phyloP scores from a whole-genome alignment of 2,329 filamentous ascomycete species.

The Calonectria ilicicola region DNA sequence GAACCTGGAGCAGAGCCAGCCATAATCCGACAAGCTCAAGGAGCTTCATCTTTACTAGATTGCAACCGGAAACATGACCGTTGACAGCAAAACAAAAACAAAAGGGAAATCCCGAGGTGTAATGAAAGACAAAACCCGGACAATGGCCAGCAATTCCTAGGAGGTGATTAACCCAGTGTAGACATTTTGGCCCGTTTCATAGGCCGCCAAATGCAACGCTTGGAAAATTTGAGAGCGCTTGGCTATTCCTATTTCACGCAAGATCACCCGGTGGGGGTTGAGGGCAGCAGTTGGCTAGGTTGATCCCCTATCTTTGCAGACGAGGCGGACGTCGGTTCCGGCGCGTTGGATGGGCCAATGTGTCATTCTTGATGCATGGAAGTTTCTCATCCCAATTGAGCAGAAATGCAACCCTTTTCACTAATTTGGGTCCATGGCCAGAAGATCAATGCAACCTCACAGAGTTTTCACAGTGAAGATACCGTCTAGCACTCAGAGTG shows the following conservation, averaged over 20 bases:
- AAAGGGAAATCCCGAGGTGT: neutral
- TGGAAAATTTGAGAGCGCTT: neutral
- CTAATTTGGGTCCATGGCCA: neutral
- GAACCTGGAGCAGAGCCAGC: conserved; percentile 27
- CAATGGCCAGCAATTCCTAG: neutral
- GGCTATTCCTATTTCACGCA: neutral
- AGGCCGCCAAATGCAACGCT: neutral
- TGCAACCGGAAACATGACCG: neutral
- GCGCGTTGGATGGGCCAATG: neutral
- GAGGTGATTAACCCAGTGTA: neutral
- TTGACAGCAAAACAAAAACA: neutral
- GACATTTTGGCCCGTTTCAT: neutral
- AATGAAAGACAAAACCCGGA: neutral
- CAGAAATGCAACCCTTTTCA: neutral
- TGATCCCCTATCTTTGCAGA: neutral
- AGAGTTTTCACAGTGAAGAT: neutral
- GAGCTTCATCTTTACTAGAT: conserved; percentile 26
- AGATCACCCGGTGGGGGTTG: neutral
- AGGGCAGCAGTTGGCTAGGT: neutral
- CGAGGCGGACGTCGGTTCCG: neutral
- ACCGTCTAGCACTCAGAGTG: neutral
- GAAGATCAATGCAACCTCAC: neutral
- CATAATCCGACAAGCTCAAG: conserved; percentile 5
- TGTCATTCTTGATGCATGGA: neutral
- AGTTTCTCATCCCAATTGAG: neutral